Evolutionary conservation across 306 rosid species (phyloP).

Genomic region (Purshia tridentata): DNA sequence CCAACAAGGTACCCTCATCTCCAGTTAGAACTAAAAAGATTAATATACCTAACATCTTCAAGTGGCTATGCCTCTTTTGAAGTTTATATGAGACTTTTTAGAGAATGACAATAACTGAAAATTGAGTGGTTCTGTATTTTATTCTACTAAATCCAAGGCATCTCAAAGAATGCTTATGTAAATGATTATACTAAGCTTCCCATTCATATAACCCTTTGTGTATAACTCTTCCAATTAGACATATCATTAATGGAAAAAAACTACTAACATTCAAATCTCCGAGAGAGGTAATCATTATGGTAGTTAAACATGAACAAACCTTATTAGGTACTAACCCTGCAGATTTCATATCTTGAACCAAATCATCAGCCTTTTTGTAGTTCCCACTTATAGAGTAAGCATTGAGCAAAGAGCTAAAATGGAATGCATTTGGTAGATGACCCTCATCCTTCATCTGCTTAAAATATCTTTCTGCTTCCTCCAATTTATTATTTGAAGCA

Average conservation of each 20-base stretch:
- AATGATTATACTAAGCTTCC: neutral
- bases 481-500: constrained; percentile 78
- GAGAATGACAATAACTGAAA: neutral
- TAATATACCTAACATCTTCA: too few species aligned
- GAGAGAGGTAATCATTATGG: neutral
- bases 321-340: constrained; percentile 90
- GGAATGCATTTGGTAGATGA: constrained; percentile 67
- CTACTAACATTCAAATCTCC: neutral
- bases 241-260: neutral
- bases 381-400: constrained; percentile 68
- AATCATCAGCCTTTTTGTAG: constrained; percentile 62
- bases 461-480: constrained; percentile 77
- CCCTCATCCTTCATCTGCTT: constrained; percentile 76
- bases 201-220: neutral
- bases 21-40: too few species aligned
- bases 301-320: constrained; percentile 66
- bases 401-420: constrained; percentile 85
- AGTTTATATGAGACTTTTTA: neutral
- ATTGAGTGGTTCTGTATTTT: too few species aligned
- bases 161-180: neutral
- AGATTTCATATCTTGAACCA: constrained; percentile 74
- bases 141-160: neutral
- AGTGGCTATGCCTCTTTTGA: neutral
- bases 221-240: neutral
- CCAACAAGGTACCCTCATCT: too few species aligned